Base-by-base conservation (phyloP, 1,284 basidiomycete species). In the Cerioporus squamosus region DNA sequence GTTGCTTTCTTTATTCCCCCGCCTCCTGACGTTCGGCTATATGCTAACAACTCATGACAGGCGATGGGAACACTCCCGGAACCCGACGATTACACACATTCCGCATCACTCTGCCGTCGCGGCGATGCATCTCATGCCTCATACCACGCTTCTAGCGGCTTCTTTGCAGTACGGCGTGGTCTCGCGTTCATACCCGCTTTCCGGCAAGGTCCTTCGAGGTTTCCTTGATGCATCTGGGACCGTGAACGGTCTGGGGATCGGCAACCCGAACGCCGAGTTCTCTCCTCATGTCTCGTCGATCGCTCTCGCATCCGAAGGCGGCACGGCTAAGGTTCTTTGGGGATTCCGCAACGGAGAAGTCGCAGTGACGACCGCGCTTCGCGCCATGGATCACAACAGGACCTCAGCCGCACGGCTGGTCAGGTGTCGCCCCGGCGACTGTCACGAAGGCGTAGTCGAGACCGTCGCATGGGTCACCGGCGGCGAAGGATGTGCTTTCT, bases 221-320 rank as follows among this genome's bases (percentile, higher is more conserved):
- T 93, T 83, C 68, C 78, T 95, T 20, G 85, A 92, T 61, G 83
- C 91, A 0, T 80, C 81, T 2, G 88, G 87, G 3, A 77, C 81
- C 9, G 69, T 75, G 20, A 80, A 79, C 45, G 88, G 87, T 1
- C 66, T 86, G 12, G 88, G 87, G 0, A 81, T 85, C 53, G 90
- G 89, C 5, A 92, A 93, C 65, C 90, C 90, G 1, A 91, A 93
- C 65, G 81, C 83, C 18, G 90, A 94, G 64, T 90, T 93, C 64
- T 81, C 83, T 7, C 88, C 90, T 5, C 81, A 91, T 56, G 81
- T 91, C 10, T 82, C 85, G 15, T 72, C 79, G 0, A 86, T 86
- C 59, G 72, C 78, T 2, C 73, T 90, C 26, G 70, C 81, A 10
- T 85, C 86, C 0, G 83, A 86, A 45, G 87, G 89, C 2, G 84